Evolutionary conservation across 129 eudicot species (phyloP).

Genomic region (Tanacetum coccineum): DNA sequence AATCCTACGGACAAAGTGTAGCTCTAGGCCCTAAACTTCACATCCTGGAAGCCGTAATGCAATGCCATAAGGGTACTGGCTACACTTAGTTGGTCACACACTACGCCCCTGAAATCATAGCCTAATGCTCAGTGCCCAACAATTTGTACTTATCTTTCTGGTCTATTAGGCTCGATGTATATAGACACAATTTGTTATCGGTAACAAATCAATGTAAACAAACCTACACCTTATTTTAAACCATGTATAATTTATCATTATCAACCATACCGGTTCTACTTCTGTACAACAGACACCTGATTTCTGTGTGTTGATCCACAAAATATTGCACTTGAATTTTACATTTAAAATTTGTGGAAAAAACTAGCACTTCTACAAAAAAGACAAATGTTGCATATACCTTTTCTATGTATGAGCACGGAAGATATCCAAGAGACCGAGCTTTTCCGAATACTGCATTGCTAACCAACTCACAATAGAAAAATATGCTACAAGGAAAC

Average conservation of each 20-base stretch:
- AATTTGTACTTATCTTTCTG: no score
- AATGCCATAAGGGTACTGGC: no score
- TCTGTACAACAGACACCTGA: conserved; percentile 23
- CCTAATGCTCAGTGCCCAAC: no score
- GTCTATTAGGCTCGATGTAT: not conserved
- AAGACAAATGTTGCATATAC: conserved; percentile 27
- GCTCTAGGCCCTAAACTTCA: no score
- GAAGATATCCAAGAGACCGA: conserved; percentile 51
- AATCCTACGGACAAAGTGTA: no score
- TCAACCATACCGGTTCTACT: conserved; percentile 9
- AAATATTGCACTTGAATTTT: conserved; percentile 26
- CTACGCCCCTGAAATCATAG: no score
- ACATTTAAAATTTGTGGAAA: conserved; percentile 12
- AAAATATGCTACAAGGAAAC: conserved; percentile 67
- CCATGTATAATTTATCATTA: not conserved
- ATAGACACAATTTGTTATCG: not conserved
- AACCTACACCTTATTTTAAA: not conserved
- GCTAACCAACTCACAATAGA: conserved; percentile 75
- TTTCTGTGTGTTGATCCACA: not conserved
- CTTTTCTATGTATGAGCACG: conserved; percentile 35
- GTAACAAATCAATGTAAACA: not conserved
- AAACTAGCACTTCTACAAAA: conserved; percentile 27
- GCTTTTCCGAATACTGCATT: conserved; percentile 61
- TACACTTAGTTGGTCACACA: no score
- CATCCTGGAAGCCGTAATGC: no score